Base-by-base conservation (phyloP, 169 alveolate genomes). In the Plasmodium coatneyi region DNA sequence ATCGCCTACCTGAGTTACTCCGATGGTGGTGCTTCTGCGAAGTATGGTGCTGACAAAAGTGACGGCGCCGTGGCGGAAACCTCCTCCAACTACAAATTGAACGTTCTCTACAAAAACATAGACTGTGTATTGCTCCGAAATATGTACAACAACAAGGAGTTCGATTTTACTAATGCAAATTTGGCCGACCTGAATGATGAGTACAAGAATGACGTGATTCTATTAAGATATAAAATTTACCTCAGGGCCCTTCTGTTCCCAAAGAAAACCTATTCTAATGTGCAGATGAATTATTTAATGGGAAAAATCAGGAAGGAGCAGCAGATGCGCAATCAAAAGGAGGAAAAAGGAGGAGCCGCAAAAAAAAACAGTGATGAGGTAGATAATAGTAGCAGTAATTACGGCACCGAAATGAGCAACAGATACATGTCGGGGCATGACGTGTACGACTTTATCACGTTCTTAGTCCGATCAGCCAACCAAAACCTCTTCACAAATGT, bases 391-490 rank as follows among this genome's bases (percentile, higher is more conserved):
- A 70, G 66, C 14, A 28, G 39, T 12, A 12, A n/a, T 19, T 25
- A 71, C 6, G 49, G 30, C 1, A 25, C 72, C 14, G 72, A 80
- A 39, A 30, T 60, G 28, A 46, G 76, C 46, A 89, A 70, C 30
- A 70, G 92, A 81, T 91, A 80, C 78, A 91, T 91, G 95, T 91
- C 95, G n/a, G 95, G 95, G 14, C 86, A 91, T 3, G 95, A 91
- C 54, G 92, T 91, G 74, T 71, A 91, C 25, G 95, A 91, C 30
- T 91, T 91, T 71, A 91, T 91, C 49, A 91, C 95, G 16, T 91
- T 91, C 36, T 81, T 91, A 72, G 92, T 91, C 30, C 81, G 83
- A 25, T 80, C 95, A 2, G 95, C 95, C 1, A 91, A 91, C 70
- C 95, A 91, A 72, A 91, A 91, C 56, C 76, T 91, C 41, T 91